Conservation (phyloP, 306 rosid species). For the Cicer arietinum region DNA sequence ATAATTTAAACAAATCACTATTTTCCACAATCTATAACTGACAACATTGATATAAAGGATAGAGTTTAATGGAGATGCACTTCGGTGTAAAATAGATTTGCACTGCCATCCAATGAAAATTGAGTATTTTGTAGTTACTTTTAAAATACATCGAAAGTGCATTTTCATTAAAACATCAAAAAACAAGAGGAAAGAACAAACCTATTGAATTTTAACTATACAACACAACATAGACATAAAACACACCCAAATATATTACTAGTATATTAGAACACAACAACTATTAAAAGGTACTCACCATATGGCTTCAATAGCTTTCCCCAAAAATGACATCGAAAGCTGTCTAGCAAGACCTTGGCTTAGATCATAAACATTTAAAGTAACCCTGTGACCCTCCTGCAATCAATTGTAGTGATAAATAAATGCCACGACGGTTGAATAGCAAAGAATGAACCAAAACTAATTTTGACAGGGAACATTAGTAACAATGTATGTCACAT, state of each 20-base stretch:
- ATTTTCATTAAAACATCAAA: too few species aligned
- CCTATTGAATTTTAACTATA: background rate
- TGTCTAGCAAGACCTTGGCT: constrained; percentile 96
- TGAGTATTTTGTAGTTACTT: too few species aligned
- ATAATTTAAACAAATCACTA: too few species aligned
- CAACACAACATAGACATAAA: background rate
- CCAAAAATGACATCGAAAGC: constrained; percentile 78
- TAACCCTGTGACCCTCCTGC: constrained; percentile 89
- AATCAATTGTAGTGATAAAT: constrained; percentile 8
- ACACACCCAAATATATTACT: background rate
- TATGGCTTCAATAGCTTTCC: constrained; percentile 89
- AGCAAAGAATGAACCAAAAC: constrained; percentile 1
- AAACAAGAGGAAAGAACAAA: background rate
- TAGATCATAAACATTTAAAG: constrained; percentile 77
- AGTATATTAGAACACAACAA: background rate
- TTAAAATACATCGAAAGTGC: too few species aligned
- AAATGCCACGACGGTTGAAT: background rate
- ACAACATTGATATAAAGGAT: background rate
- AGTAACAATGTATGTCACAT: constrained; percentile 15
- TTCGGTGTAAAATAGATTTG: too few species aligned
- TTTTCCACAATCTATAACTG: background rate
- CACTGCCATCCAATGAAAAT: too few species aligned
- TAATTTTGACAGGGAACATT: background rate
- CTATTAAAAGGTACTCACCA: constrained; percentile 60
- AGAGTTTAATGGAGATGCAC: too few species aligned